These are phyloP conservation scores for Pleodorina starrii DNA, from an alignment of 139 green algal species.

Conservation along the genomic window DNA sequence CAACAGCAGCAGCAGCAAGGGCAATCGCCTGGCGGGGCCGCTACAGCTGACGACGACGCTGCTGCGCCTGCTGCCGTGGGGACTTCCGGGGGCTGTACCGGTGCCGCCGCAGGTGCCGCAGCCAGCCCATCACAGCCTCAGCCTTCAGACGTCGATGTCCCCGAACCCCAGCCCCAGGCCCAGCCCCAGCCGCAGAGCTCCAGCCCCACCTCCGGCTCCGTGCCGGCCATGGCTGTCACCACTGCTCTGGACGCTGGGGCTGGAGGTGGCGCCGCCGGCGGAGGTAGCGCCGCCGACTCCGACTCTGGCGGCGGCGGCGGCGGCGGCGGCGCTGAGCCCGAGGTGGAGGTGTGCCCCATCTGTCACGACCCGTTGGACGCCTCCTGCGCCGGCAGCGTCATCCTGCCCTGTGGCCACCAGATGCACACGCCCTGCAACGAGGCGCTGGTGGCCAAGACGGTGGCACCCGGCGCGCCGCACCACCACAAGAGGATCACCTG, in stretches of 20 bases:
- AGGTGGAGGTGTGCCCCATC: conserved; percentile 75
- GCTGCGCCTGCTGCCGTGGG: background rate
- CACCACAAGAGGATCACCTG: conserved; percentile 67
- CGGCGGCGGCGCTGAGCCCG: background rate
- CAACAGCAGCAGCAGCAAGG: background rate
- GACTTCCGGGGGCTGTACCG: too few relatives aligned
- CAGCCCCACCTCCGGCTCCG: too few relatives aligned
- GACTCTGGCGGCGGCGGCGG: background rate
- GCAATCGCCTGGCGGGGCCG: background rate
- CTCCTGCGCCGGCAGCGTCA: conserved; percentile 35
- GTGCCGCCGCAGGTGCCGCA: background rate
- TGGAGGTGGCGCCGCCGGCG: too few relatives aligned
- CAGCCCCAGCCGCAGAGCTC: too few relatives aligned
- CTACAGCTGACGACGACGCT: background rate
- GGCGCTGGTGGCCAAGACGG: conserved; percentile 63
- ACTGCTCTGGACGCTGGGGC: too few relatives aligned
- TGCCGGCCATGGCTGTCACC: too few relatives aligned
- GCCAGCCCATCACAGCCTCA: too few relatives aligned
- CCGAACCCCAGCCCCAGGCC: too few relatives aligned
- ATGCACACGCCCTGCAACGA: conserved; percentile 78
- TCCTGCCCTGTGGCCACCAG: conserved; percentile 85
- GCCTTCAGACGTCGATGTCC: too few relatives aligned
- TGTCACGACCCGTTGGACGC: conserved; percentile 75
- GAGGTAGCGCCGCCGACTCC: too few relatives aligned
- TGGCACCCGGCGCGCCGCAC: background rate